Evolutionary conservation across 2,329 filamentous ascomycete genomes (phyloP).

Genomic region (Cladosporium sp.): DNA sequence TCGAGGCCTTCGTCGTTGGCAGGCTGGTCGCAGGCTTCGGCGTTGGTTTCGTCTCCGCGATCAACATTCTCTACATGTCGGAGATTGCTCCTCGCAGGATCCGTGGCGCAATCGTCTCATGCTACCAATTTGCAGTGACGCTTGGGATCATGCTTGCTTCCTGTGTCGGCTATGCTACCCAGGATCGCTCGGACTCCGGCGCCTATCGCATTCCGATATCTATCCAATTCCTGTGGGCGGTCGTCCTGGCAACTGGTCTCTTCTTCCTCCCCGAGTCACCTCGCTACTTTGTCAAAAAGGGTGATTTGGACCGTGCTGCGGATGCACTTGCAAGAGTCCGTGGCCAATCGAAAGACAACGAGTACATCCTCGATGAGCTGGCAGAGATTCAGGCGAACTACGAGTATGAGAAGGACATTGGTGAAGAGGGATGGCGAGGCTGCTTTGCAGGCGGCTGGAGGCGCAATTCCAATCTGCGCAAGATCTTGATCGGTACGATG

Average conservation of each 20-base stretch:
- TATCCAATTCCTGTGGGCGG: conserved; percentile 77
- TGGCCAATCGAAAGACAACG: conserved; percentile 70
- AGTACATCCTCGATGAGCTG: conserved; percentile 75
- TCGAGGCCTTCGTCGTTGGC: conserved; percentile 68
- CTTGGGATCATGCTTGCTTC: conserved; percentile 75
- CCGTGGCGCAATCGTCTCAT: conserved; percentile 73
- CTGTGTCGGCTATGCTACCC: conserved; percentile 70
- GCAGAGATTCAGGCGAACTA: conserved; percentile 87
- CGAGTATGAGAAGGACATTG: conserved; percentile 73
- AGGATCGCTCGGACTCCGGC: conserved; percentile 61
- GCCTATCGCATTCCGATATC: conserved; percentile 80
- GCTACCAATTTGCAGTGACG: conserved; percentile 82
- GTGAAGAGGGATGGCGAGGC: conserved; percentile 53
- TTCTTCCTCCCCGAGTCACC: conserved; percentile 80
- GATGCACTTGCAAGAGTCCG: conserved; percentile 67
- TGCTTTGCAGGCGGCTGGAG: conserved; percentile 59
- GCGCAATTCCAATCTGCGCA: conserved; percentile 53
- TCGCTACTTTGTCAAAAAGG: conserved; percentile 80
- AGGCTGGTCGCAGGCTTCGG: conserved; percentile 73
- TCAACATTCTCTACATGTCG: conserved; percentile 51
- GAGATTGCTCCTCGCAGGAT: conserved; percentile 62
- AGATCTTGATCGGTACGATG: conserved; percentile 47
- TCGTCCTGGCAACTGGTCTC: conserved; percentile 71
- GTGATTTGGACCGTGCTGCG: conserved; percentile 66
- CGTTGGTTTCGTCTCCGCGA: conserved; percentile 70